Percentiles rank a stretch among this genome's conserved stretches.
Conservation (phyloP, 371 early-diverging fungal genomes). For the Mucor racemosus region DNA sequence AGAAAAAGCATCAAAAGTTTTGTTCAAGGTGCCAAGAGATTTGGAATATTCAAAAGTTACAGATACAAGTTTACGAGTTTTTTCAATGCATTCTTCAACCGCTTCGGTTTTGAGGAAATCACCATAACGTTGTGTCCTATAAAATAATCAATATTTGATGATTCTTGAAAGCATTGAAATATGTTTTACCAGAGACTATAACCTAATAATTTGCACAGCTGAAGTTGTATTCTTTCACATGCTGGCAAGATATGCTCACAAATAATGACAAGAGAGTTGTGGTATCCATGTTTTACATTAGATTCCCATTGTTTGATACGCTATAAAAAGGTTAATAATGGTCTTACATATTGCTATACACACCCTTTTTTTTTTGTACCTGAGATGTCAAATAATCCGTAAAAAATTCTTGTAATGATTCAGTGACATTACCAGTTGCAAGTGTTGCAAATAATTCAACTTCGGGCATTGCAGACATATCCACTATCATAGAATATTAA, state of each 20-base stretch:
- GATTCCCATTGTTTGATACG: conserved; percentile 27
- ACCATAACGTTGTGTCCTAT: conserved; percentile 27
- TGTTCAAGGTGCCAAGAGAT: conserved; percentile 3
- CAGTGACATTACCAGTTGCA: conserved; percentile 23
- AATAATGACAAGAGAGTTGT: conserved; percentile 7
- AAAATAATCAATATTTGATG: not conserved
- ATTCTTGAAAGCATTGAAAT: not conserved
- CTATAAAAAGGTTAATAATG: conserved; percentile 1
- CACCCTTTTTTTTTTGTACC: conserved; percentile 2
- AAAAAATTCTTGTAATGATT: conserved; percentile 16
- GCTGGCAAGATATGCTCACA: conserved; percentile 26
- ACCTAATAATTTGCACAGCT: conserved; percentile 21
- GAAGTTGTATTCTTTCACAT: conserved; percentile 24
- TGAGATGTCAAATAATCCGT: conserved; percentile 23
- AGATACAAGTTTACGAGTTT: conserved; percentile 5
- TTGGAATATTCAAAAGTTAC: conserved; percentile 1
- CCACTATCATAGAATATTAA: conserved; percentile 1
- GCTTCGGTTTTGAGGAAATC: conserved; percentile 17
- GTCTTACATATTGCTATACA: not conserved
- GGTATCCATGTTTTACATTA: conserved; percentile 11
- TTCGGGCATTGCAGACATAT: conserved; percentile 23
- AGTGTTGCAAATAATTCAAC: conserved; percentile 26
- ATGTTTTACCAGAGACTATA: conserved; percentile 27
- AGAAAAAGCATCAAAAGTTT: conserved; percentile 23
- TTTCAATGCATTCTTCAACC: conserved; percentile 17